Conservation (phyloP, 306 rosid genomes). For the Prunus fruticosa region DNA sequence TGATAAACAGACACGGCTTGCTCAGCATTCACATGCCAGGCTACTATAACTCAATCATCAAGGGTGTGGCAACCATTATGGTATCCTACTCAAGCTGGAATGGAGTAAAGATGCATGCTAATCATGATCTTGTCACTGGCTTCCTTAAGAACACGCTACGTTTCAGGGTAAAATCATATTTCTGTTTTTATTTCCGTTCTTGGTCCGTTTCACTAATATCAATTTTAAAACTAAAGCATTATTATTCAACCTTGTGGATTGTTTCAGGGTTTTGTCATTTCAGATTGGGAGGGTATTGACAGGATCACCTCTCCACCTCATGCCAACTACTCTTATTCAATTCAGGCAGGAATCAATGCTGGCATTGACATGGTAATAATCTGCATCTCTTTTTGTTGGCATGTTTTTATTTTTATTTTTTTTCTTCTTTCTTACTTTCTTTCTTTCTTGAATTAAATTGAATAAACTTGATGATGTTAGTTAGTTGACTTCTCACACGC, state of each 20-base stretch:
- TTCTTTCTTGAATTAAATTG: background rate
- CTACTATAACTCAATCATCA: slow-evolving; percentile 26
- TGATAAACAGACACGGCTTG: slow-evolving; percentile 25
- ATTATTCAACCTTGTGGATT: background rate
- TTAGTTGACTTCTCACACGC: background rate
- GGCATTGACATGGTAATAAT: slow-evolving; percentile 42
- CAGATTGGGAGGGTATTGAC: slow-evolving; percentile 43
- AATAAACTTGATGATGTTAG: background rate
- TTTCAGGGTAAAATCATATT: slow-evolving; percentile 19
- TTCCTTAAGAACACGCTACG: slow-evolving; percentile 39
- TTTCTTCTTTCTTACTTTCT: background rate
- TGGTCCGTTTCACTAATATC: background rate
- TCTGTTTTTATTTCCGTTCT: background rate
- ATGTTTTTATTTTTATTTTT: background rate
- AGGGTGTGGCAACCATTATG: slow-evolving; percentile 40
- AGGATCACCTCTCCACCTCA: slow-evolving; percentile 36
- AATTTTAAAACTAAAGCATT: background rate
- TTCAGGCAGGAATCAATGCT: slow-evolving; percentile 30
- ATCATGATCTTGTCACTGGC: slow-evolving; percentile 28
- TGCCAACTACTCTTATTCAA: slow-evolving; percentile 32
- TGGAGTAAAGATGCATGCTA: slow-evolving; percentile 42
- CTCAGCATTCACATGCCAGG: slow-evolving; percentile 41
- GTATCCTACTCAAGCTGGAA: slow-evolving; percentile 47
- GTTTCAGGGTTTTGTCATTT: slow-evolving; percentile 39
- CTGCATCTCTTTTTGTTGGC: background rate